Evolutionary conservation across 2,329 filamentous ascomycete genomes (phyloP).

Genomic region (Bipolaris gigantea): DNA sequence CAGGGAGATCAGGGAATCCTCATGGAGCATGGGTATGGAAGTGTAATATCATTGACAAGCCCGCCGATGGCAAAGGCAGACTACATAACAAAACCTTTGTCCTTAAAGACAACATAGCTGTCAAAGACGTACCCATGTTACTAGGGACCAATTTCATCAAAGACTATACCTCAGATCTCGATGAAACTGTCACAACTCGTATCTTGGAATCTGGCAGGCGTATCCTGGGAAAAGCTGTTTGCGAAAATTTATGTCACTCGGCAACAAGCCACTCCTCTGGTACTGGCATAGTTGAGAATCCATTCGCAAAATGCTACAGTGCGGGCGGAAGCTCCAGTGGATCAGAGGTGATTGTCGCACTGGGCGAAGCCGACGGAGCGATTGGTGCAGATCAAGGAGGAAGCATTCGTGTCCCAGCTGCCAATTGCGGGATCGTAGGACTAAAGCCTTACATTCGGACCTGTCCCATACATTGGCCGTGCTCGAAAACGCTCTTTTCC

Average conservation of each 20-base stretch:
- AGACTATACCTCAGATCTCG: constrained; percentile 16
- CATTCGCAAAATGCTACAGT: constrained; percentile 50
- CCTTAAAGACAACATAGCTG: constrained; percentile 40
- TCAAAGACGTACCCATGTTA: constrained; percentile 38
- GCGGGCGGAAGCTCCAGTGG: constrained; percentile 56
- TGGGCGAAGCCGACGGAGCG: constrained; percentile 50
- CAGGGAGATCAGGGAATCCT: constrained; percentile 38
- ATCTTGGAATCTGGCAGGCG: constrained; percentile 34
- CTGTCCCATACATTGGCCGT: constrained; percentile 57
- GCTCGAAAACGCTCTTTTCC: constrained; percentile 48
- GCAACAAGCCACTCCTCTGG: constrained; percentile 36
- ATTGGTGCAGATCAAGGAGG: constrained; percentile 56
- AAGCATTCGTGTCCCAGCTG: constrained; percentile 51
- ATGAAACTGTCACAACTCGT: constrained; percentile 37
- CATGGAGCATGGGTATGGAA: constrained; percentile 51
- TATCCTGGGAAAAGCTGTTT: constrained; percentile 36
- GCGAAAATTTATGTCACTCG: constrained; percentile 39
- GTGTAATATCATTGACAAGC: constrained; percentile 42
- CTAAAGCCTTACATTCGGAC: constrained; percentile 56
- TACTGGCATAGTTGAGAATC: constrained; percentile 53
- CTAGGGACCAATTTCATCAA: constrained; percentile 32
- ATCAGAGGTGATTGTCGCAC: constrained; percentile 51
- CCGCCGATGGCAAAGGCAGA: constrained; percentile 22
- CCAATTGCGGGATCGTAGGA: constrained; percentile 47
- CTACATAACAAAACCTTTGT: constrained; percentile 44